These are phyloP conservation scores for Lentinula sp. DNA, from an alignment of 768 basidiomycete genomes.

Conservation along the genomic window DNA sequence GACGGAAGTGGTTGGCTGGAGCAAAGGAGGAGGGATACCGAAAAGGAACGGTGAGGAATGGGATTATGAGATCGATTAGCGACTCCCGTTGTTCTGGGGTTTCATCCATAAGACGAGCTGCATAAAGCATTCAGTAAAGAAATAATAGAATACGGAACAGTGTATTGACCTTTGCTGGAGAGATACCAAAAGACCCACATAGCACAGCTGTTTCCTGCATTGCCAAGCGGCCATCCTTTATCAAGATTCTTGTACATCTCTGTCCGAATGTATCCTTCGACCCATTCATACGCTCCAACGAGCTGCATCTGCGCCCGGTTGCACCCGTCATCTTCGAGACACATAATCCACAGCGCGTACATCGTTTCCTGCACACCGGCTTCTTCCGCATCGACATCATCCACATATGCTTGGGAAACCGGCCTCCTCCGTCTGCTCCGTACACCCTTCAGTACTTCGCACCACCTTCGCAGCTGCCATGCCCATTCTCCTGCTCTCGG, in stretches of 20 bases:
- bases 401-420: constrained; percentile 17
- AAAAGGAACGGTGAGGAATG: constrained; percentile 43
- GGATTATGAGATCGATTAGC: constrained; percentile 27
- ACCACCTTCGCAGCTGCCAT: constrained; percentile 29
- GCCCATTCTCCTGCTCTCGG: constrained; percentile 23
- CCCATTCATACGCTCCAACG: constrained; percentile 41
- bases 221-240: constrained; percentile 57
- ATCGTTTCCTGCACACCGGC: constrained; percentile 25
- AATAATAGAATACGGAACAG: not conserved
- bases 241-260: constrained; percentile 35
- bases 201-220: constrained; percentile 39
- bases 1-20: constrained; percentile 52
- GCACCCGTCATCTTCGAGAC: constrained; percentile 63
- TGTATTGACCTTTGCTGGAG: constrained; percentile 40
- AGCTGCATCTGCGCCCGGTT: constrained; percentile 52
- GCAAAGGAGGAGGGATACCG: constrained; percentile 54
- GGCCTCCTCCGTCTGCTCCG: constrained; percentile 21
- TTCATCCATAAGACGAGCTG: constrained; percentile 24
- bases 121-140: not conserved
- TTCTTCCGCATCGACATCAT: constrained; percentile 22
- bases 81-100: constrained; percentile 16
- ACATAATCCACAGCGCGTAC: constrained; percentile 45
- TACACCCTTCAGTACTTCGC: constrained; percentile 32
- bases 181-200: constrained; percentile 64
- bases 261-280: constrained; percentile 36